Conservation (phyloP, 78 protist genomes). For the Dictyostelium firmibasis region DNA sequence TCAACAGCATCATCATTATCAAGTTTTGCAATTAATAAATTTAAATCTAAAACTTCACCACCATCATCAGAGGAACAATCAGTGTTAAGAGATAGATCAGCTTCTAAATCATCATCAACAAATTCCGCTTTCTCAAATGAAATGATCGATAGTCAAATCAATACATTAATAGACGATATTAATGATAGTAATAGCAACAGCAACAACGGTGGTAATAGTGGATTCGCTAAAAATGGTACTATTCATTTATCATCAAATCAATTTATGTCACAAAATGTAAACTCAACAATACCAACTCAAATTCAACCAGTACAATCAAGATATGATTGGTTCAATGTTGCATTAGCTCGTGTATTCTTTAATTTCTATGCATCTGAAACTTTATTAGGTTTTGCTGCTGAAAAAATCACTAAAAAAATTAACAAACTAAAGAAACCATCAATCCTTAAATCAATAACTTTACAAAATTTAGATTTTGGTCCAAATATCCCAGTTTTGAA, state of each 20-base stretch:
- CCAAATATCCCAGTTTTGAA: slow-evolving; percentile 64
- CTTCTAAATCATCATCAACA: not conserved
- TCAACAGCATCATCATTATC: slow-evolving; percentile 17
- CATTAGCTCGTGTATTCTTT: slow-evolving; percentile 55
- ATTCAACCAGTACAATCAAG: not conserved
- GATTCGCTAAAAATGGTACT: not conserved
- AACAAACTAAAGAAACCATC: slow-evolving; percentile 72
- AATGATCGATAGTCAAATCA: not conserved
- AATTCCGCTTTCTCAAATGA: not conserved
- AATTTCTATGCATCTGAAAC: slow-evolving; percentile 55
- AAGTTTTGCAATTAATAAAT: not conserved
- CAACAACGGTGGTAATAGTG: not conserved
- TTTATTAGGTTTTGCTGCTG: slow-evolving; percentile 43
- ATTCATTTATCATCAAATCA: not conserved
- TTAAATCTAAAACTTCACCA: not conserved
- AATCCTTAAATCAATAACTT: slow-evolving; percentile 58
- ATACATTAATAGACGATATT: slow-evolving; percentile 2
- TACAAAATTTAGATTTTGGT: slow-evolving; percentile 72
- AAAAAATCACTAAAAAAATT: slow-evolving; percentile 50
- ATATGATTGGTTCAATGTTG: slow-evolving; percentile 63
- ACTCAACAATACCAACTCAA: not conserved
- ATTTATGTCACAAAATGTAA: not conserved
- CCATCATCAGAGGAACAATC: not conserved
- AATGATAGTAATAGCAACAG: not conserved
- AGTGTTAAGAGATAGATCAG: not conserved